These are phyloP conservation scores for Fusarium camptoceras DNA, from an alignment of 2,329 filamentous ascomycete species.

Conservation along the genomic window DNA sequence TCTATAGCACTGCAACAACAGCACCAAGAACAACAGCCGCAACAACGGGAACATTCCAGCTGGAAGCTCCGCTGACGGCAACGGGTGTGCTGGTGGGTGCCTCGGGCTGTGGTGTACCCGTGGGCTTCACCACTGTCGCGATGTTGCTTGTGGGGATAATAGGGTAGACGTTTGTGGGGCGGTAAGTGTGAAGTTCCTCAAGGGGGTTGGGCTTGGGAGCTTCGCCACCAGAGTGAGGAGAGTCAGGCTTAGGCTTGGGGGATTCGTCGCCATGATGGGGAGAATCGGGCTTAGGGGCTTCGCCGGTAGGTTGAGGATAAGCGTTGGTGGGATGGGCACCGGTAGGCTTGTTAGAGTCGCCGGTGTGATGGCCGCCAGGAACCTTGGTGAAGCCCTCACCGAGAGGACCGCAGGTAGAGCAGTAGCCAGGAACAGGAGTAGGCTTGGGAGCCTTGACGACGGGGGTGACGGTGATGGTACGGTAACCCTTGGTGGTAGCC, in stretches of 20 bases:
- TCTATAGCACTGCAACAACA: slow-evolving; percentile 27
- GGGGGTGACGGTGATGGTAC: slow-evolving; percentile 44
- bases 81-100: slow-evolving; percentile 11
- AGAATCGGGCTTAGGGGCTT: slow-evolving; percentile 6
- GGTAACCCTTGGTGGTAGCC: slow-evolving; percentile 43
- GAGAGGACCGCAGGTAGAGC: slow-evolving; percentile 41
- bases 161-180: slow-evolving; percentile 5
- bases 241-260: slow-evolving; percentile 1
- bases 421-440: slow-evolving; percentile 44
- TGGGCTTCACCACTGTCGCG: slow-evolving; percentile 32
- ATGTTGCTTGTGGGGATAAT: slow-evolving; percentile 12
- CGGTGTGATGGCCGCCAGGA: slow-evolving; percentile 4
- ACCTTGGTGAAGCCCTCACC: neutral
- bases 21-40: slow-evolving; percentile 22
- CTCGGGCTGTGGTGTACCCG: slow-evolving; percentile 13
- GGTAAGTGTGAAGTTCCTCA: slow-evolving; percentile 18
- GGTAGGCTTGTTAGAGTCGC: neutral
- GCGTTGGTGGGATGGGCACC: slow-evolving; percentile 4
- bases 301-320: neutral
- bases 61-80: slow-evolving; percentile 21
- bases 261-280: neutral
- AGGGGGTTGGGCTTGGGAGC: slow-evolving; percentile 16
- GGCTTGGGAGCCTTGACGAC: slow-evolving; percentile 42
- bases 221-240: neutral
- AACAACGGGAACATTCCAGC: slow-evolving; percentile 27